Percentiles rank a stretch among this genome's conserved stretches.
Conservation (phyloP, 495 filamentous ascomycete species). For the Chaetomium fimeti region DNA sequence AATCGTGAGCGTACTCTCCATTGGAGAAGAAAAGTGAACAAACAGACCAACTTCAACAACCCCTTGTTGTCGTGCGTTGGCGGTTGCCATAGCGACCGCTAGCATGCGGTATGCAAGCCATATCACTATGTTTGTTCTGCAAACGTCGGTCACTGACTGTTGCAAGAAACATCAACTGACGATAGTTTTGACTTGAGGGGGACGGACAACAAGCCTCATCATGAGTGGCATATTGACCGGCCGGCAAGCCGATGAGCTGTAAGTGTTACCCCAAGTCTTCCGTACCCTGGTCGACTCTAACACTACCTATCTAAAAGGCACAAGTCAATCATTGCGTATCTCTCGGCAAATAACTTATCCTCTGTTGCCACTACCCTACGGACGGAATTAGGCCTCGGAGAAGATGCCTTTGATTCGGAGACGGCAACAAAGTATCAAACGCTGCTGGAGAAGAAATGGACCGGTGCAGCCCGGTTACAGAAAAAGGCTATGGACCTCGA, state of each 20-base stretch:
- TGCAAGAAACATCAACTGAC: neutral
- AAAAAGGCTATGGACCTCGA: conserved; percentile 97
- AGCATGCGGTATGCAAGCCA: neutral
- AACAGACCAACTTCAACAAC: neutral
- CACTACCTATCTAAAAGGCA: conserved; percentile 54
- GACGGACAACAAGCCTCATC: conserved; percentile 26
- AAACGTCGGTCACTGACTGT: neutral
- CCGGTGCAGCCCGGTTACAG: conserved; percentile 83
- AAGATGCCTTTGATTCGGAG: conserved; percentile 66
- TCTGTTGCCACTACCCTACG: conserved; percentile 65
- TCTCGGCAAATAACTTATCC: conserved; percentile 63
- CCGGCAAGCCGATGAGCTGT: conserved; percentile 63
- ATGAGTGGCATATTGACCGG: conserved; percentile 76
- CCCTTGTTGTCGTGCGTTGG: neutral
- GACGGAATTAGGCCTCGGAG: conserved; percentile 61
- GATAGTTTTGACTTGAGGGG: neutral
- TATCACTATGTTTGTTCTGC: neutral
- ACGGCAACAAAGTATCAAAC: conserved; percentile 85
- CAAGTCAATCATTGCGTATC: conserved; percentile 86
- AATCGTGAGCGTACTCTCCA: too few species aligned
- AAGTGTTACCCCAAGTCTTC: too few species aligned
- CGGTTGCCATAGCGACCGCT: neutral
- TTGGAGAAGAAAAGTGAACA: too few species aligned
- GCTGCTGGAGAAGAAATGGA: conserved; percentile 94
- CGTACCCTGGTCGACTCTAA: conserved; percentile 5